Conservation (phyloP, 1,284 basidiomycete species). For the Coniferiporia weirii region DNA sequence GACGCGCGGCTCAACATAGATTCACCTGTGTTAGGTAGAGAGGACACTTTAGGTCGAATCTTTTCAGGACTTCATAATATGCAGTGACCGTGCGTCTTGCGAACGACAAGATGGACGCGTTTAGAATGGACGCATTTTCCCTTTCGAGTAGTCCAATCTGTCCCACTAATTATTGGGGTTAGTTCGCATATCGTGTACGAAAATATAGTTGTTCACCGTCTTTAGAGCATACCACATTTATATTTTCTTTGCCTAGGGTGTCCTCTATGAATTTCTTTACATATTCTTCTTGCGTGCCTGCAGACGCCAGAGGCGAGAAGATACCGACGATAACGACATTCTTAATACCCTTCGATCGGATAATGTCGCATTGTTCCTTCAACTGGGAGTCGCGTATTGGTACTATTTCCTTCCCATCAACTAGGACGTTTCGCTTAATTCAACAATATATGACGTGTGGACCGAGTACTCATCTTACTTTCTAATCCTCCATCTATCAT, state of each 20-base stretch:
- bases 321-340: slow-evolving; percentile 44
- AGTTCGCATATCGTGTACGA: slow-evolving; percentile 21
- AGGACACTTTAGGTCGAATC: slow-evolving; percentile 43
- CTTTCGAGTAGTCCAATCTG: slow-evolving; percentile 54
- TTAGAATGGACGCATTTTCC: slow-evolving; percentile 59
- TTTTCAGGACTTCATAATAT: slow-evolving; percentile 44
- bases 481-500: slow-evolving; percentile 47
- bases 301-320: slow-evolving; percentile 44
- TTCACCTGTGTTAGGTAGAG: slow-evolving; percentile 51
- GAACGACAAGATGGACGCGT: slow-evolving; percentile 50
- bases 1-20: neutral
- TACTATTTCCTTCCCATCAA: slow-evolving; percentile 45
- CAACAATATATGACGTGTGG: neutral
- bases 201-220: slow-evolving; percentile 31
- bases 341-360: slow-evolving; percentile 36
- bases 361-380: slow-evolving; percentile 35
- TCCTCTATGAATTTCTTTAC: slow-evolving; percentile 37
- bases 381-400: slow-evolving; percentile 37
- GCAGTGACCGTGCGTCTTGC: slow-evolving; percentile 45
- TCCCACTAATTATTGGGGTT: slow-evolving; percentile 34
- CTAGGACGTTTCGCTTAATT: slow-evolving; percentile 15
- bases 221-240: slow-evolving; percentile 39
- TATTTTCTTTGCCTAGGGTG: slow-evolving; percentile 31
- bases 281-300: slow-evolving; percentile 41
- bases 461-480: slow-evolving; percentile 20